Evolutionary conservation across 176 grass and related monocot species (phyloP).

Genomic region (Avena eriantha): DNA sequence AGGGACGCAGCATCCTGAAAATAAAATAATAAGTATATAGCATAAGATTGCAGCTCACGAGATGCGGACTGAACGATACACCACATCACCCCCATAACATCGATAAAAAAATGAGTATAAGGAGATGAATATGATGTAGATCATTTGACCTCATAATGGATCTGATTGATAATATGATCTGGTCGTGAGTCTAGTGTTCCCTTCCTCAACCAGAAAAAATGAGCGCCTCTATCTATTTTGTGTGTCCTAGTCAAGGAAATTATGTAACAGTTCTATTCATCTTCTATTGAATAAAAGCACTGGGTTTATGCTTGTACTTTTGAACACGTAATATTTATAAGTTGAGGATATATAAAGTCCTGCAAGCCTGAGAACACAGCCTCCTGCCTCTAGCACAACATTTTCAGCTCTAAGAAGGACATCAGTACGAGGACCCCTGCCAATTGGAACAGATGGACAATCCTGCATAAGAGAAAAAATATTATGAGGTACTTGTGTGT

Average conservation of each 20-base stretch:
- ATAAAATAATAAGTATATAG: background rate
- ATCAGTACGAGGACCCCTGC: constrained; percentile 83
- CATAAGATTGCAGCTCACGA: background rate
- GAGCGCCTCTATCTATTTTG: constrained; percentile 97
- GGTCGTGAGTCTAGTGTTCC: constrained; percentile 70
- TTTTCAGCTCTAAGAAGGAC: constrained; percentile 88
- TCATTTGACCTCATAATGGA: constrained; percentile 90
- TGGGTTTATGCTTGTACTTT: constrained; percentile 7
- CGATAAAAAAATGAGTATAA: background rate
- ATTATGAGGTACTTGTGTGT: background rate
- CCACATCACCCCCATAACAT: background rate
- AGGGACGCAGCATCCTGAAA: constrained; percentile 68
- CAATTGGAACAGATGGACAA: constrained; percentile 75
- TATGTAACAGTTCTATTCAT: constrained; percentile 18
- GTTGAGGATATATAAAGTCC: constrained; percentile 95
- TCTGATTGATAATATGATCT: constrained; percentile 91
- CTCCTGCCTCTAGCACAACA: constrained; percentile 69
- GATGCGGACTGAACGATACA: background rate
- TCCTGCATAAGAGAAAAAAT: constrained; percentile 50
- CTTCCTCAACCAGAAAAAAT: constrained; percentile 82
- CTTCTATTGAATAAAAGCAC: constrained; percentile 6
- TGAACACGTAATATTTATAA: background rate
- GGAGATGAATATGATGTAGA: constrained; percentile 7
- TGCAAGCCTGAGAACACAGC: constrained; percentile 88
- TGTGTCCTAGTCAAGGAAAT: constrained; percentile 65